Evolutionary conservation across 495 filamentous ascomycete species (phyloP).

Genomic region (Hyaloscypha finlandica): DNA sequence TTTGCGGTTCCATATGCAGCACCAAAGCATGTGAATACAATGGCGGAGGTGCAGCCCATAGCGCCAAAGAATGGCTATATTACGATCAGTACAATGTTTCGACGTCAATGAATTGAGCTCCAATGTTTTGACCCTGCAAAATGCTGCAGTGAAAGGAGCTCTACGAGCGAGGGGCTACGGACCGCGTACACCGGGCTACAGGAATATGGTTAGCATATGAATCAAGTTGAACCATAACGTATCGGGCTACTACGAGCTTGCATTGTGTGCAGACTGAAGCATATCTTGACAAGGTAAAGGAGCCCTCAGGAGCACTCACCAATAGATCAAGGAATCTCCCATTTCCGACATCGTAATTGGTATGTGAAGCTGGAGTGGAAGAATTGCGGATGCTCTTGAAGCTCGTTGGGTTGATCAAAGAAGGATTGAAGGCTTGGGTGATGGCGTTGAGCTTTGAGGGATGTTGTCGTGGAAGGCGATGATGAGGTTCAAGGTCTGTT

Average conservation of each 20-base stretch:
- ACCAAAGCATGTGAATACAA: slow-evolving; percentile 98
- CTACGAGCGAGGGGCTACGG: slow-evolving; percentile 53
- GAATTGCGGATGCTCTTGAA: slow-evolving; percentile 30
- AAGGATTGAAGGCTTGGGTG: slow-evolving; percentile 40
- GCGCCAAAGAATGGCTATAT: slow-evolving; percentile 96
- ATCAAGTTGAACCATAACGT: slow-evolving; percentile 1
- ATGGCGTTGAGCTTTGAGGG: slow-evolving; percentile 45
- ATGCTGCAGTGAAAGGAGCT: slow-evolving; percentile 13
- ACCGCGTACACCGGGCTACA: slow-evolving; percentile 97
- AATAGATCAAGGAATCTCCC: slow-evolving; percentile 22
- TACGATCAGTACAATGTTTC: slow-evolving; percentile 39
- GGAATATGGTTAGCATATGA: slow-evolving; percentile 43
- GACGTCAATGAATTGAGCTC: slow-evolving; percentile 19
- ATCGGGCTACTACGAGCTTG: slow-evolving; percentile 17
- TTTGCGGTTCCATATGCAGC: slow-evolving; percentile 99
- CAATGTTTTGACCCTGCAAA: neutral
- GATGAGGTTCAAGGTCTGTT: slow-evolving; percentile 30
- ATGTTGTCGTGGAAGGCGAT: slow-evolving; percentile 29
- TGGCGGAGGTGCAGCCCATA: slow-evolving; percentile 97
- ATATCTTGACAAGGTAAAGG: slow-evolving; percentile 32
- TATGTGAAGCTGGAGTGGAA: slow-evolving; percentile 22
- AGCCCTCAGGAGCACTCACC: slow-evolving; percentile 18
- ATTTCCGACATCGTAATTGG: slow-evolving; percentile 25
- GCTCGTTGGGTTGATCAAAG: slow-evolving; percentile 25
- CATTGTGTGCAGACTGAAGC: slow-evolving; percentile 20